Conservation (phyloP, 2,329 filamentous ascomycete genomes). For the Aquanectria penicillioides region DNA sequence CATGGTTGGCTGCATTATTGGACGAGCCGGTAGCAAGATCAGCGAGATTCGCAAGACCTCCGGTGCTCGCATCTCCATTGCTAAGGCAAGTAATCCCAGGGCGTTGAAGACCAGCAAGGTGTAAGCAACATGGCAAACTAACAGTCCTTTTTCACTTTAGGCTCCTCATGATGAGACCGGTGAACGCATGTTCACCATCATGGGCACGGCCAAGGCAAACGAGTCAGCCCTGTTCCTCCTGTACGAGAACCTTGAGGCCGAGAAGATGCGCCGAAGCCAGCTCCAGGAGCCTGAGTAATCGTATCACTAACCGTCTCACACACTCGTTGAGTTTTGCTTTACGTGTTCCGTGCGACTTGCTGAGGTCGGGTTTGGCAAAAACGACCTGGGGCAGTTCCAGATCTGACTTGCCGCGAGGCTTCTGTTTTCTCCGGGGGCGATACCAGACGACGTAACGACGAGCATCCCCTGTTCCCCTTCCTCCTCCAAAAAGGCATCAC, state of each 20-base stretch:
- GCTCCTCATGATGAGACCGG: conserved; percentile 96
- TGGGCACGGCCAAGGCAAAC: conserved; percentile 92
- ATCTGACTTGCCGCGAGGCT: conserved; percentile 73
- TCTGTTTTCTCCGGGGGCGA: conserved; percentile 58
- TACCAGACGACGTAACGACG: conserved; percentile 57
- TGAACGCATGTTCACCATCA: conserved; percentile 99
- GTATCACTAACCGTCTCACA: conserved; percentile 5
- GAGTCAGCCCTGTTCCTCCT: conserved; percentile 95
- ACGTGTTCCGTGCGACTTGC: conserved; percentile 42
- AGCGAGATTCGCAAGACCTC: conserved; percentile 98
- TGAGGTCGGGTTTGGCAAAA: conserved; percentile 60
- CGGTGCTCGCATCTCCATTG: conserved; percentile 95
- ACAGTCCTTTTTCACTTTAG: conserved; percentile 47
- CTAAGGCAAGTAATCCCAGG: conserved; percentile 69
- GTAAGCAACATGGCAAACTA: not conserved
- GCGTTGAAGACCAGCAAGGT: no score
- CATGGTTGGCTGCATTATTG: conserved; percentile 99
- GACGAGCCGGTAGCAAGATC: conserved; percentile 94
- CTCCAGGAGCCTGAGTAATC: conserved; percentile 65
- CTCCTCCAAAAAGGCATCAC: conserved; percentile 34
- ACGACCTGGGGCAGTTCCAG: conserved; percentile 61
- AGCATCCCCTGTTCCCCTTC: conserved; percentile 39
- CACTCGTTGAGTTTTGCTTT: conserved; percentile 42
- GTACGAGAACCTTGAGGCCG: conserved; percentile 98
- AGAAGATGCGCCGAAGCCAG: conserved; percentile 98